These are phyloP conservation scores for Beta macrorhiza DNA, from an alignment of 179 eudicot species.

Conservation along the genomic window DNA sequence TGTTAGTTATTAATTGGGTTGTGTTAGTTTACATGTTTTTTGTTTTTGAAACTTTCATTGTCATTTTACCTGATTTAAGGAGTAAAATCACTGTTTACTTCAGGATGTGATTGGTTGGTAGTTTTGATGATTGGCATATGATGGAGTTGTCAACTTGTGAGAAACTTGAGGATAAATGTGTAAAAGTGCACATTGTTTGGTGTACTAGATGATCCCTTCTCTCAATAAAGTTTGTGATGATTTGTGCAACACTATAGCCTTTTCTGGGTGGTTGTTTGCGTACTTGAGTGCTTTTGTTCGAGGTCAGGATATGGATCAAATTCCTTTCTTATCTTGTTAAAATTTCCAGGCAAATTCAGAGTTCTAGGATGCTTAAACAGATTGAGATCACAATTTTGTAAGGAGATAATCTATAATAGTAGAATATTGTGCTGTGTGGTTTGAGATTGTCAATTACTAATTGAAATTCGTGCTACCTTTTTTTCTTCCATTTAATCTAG, in stretches of 20 bases:
- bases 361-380: background rate
- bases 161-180: background rate
- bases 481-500: background rate
- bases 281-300: background rate
- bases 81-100: background rate
- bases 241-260: background rate
- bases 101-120: background rate
- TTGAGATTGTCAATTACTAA: background rate
- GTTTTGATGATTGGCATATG: background rate
- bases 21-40: too few species aligned
- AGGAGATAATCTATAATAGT: background rate
- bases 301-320: background rate
- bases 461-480: background rate
- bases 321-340: background rate
- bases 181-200: background rate
- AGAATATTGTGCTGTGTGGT: background rate
- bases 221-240: background rate
- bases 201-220: constrained; percentile 8
- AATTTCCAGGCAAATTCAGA: background rate
- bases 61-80: background rate
- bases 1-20: background rate
- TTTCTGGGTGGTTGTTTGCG: background rate
- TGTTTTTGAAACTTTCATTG: background rate
- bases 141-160: background rate
- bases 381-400: background rate